Percentiles rank a stretch among this genome's conserved stretches.
Conservation (phyloP, 345 rosid species). For the Garcia nutans region DNA sequence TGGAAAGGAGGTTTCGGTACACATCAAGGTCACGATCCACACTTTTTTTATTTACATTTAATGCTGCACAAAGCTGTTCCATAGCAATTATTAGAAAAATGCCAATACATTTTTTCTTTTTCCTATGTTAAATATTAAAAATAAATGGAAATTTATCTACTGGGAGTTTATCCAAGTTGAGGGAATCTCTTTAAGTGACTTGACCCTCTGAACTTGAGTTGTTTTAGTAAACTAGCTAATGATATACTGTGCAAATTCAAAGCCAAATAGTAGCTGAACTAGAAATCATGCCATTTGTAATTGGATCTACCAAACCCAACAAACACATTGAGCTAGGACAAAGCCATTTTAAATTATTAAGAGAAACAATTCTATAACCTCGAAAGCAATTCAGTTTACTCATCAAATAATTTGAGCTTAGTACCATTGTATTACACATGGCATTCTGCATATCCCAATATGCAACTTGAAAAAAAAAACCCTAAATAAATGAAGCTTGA, state of each 20-base stretch:
- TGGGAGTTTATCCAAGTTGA: not conserved
- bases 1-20: constrained; percentile 87
- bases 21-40: constrained; percentile 97
- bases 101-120: not conserved
- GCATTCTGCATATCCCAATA: not conserved
- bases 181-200: too few species aligned
- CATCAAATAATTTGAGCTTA: not conserved
- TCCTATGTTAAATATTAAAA: not conserved
- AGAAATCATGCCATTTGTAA: not conserved
- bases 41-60: constrained; percentile 79
- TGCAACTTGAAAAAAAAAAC: not conserved
- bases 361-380: not conserved
- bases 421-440: not conserved
- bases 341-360: not conserved
- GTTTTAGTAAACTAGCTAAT: too few species aligned
- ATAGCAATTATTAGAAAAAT: constrained; percentile 16
- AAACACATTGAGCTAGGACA: not conserved
- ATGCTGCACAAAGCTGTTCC: constrained; percentile 82
- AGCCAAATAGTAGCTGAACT: not conserved
- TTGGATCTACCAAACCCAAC: not conserved
- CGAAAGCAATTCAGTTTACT: not conserved
- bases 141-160: not conserved
- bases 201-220: too few species aligned
- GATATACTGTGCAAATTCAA: too few species aligned
- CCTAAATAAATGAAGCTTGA: not conserved